Base-by-base conservation (phyloP, 2,329 filamentous ascomycete genomes). In the Pseudogymnoascus sp. region DNA sequence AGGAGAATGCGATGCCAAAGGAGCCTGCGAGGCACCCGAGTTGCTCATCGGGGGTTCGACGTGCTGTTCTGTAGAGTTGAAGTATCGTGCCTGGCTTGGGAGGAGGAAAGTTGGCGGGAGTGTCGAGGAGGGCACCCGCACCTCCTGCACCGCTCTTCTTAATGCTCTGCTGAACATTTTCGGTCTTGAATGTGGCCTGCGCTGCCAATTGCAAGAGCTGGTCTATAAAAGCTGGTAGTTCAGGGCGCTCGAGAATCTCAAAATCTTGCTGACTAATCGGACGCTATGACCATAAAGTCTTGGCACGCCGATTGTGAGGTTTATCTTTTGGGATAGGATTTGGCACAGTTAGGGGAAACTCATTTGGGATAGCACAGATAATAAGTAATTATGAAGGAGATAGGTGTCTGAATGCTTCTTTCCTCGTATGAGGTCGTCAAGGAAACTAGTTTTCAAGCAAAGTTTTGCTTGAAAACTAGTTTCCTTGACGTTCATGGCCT, bases 291-390 rank as follows among this genome's bases (percentile, higher is more conserved):
- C 19, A 41, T 12, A 5, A 60, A 60, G n/a, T 60, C 59, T 60
- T 60, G 35, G 59, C 59, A 28, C 19, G 8, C 35, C n/a, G 33
- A 60, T 40, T 37, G 59, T 10, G 59, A 60, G 24, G 59, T 11
- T 41, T 38, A 60, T 91, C 96, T 35, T 89, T 84, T 62, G 93
- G 97, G 74, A 77, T 96, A 67, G 93, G 93, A 67, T 80, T 96
- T 64, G 91, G 93, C 24, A 97, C 93, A 1, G 88, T 91, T 1
- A 87, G 87, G 65, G 93, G 93, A 66, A 96, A 96, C 79, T 96
- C 12, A 90, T 91, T 6, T 96, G 91, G 91, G 91, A 89, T 69
- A 83, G 89, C 88, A 8, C 88, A 90, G 28, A 41, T 60, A 53
- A 82, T 82, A 22, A 81, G 82, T 69, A 80, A 80, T 66, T 75